Base-by-base conservation (phyloP, 2,329 filamentous ascomycete genomes). In the Coniochaeta prunicola region DNA sequence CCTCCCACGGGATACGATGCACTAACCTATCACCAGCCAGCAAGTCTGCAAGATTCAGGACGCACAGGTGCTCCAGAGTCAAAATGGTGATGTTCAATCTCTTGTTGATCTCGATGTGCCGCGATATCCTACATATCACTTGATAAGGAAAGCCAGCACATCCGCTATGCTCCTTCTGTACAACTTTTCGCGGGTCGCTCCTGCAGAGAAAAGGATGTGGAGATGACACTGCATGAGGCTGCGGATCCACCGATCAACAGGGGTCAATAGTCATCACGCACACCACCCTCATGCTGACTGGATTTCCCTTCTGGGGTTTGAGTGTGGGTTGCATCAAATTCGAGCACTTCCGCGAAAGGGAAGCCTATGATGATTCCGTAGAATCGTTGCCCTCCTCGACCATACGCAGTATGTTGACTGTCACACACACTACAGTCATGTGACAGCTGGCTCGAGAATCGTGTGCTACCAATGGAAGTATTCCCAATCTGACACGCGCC, bases 311-410 rank as follows among this genome's bases (percentile, higher is more conserved):
- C 36, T 57, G 36, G 21, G 36, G 36, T 24, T 42, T 38, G 34
- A 24, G 38, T 57, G 24, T 57, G 59, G 48, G 59, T 56, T 26
- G 59, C 26, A 60, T 58, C 57, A 57, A 24, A 45, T 58, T 56
- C 59, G 56, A 58, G 56, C 59, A 60, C 59, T 60, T 60, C 48
- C 30, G 26, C 45, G 24, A 50, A 30, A 50, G 45, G n/a, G 45
- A 50, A 50, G 45, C 24, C 45, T n/a, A 40, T 17, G 7, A 40
- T 17, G 10, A 13, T 17, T 12, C 9, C 36, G 7, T 12, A 54
- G 28, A 31, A 24, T 17, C 4, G 2, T 21, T 57, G 31, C n/a
- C 36, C 55, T 36, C n/a, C n/a, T n/a, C n/a, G n/a, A n/a, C n/a
- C n/a, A n/a, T n/a, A n/a, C n/a, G n/a, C n/a, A n/a, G n/a, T n/a